Conservation (phyloP, 208 protist genomes). For the Novymonas esmeraldas region DNA sequence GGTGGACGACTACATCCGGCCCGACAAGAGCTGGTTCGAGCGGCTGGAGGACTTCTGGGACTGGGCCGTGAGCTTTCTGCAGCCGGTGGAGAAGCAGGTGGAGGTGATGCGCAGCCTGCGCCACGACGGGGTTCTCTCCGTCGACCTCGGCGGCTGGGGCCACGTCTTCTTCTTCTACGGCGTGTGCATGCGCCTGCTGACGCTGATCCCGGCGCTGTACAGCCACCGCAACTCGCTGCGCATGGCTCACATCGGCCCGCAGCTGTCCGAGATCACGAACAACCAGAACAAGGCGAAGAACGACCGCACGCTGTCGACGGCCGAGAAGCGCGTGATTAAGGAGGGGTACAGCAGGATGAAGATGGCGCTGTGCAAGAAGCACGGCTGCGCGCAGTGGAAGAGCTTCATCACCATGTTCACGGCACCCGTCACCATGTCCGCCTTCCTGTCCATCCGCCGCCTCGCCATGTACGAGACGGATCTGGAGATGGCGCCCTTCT, state of each 20-base stretch:
- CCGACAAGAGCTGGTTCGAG: conserved; percentile 85
- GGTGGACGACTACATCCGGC: conserved; percentile 88
- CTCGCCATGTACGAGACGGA: conserved; percentile 86
- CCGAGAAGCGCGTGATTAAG: conserved; percentile 87
- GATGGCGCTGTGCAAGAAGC: conserved; percentile 82
- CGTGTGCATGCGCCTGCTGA: conserved; percentile 71
- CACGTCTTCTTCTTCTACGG: conserved; percentile 87
- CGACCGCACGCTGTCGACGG: conserved; percentile 77
- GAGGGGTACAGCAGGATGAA: conserved; percentile 89
- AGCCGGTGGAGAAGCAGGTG: conserved; percentile 87
- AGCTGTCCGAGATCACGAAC: conserved; percentile 80
- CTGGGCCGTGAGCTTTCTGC: conserved; percentile 82
- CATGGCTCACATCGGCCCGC: conserved; percentile 72
- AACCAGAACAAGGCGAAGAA: conserved; percentile 81
- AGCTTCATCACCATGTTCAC: conserved; percentile 78
- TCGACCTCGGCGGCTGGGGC: conserved; percentile 81
- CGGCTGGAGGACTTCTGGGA: conserved; percentile 88
- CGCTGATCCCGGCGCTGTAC: conserved; percentile 78
- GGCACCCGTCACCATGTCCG: conserved; percentile 77
- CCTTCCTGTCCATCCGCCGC: conserved; percentile 84
- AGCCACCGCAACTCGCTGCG: conserved; percentile 85
- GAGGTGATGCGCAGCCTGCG: conserved; percentile 80
- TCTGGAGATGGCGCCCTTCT: conserved; percentile 80
- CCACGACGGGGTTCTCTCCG: conserved; percentile 70
- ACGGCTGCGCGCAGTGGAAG: conserved; percentile 84